These are phyloP conservation scores for Periconia sp. DNA, from an alignment of 2,329 filamentous ascomycete species.

Conservation along the genomic window DNA sequence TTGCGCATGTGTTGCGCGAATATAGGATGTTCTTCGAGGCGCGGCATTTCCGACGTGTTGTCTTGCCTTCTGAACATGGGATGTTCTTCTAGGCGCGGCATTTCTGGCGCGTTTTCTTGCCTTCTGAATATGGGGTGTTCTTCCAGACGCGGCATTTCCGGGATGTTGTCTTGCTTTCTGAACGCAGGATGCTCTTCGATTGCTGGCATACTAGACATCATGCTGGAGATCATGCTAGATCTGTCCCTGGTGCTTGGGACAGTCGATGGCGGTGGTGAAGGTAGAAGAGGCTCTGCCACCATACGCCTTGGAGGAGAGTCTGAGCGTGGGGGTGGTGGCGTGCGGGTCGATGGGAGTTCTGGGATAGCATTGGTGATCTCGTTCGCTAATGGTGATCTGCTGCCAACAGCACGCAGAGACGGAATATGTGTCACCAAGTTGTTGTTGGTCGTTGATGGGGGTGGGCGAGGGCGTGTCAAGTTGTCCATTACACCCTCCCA, in stretches of 20 bases:
- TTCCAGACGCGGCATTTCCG: not conserved
- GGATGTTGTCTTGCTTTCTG: constrained; percentile 7
- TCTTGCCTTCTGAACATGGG: constrained; percentile 6
- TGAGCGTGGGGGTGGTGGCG: constrained; percentile 20
- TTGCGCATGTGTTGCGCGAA: not conserved
- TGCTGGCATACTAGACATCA: constrained; percentile 32
- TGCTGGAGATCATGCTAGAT: constrained; percentile 31
- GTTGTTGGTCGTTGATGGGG: constrained; percentile 15
- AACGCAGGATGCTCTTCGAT: constrained; percentile 30
- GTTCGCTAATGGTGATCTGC: constrained; percentile 15
- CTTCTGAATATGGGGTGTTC: constrained; percentile 5
- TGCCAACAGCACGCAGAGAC: constrained; percentile 20
- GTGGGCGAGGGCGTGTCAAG: constrained; percentile 31
- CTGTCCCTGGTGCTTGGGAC: constrained; percentile 29
- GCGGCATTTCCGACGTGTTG: not conserved
- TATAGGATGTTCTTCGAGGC: not conserved
- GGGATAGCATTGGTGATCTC: constrained; percentile 23
- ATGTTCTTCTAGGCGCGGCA: constrained; percentile 1
- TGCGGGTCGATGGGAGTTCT: constrained; percentile 24
- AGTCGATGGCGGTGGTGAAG: constrained; percentile 37
- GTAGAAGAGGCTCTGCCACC: constrained; percentile 37
- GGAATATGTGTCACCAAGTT: constrained; percentile 41
- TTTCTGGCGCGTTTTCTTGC: constrained; percentile 1
- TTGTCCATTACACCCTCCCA: constrained; percentile 45
- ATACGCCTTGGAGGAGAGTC: constrained; percentile 27